Base-by-base conservation (phyloP, 2,329 filamentous ascomycete species). In the Neofusicoccum laricinum region DNA sequence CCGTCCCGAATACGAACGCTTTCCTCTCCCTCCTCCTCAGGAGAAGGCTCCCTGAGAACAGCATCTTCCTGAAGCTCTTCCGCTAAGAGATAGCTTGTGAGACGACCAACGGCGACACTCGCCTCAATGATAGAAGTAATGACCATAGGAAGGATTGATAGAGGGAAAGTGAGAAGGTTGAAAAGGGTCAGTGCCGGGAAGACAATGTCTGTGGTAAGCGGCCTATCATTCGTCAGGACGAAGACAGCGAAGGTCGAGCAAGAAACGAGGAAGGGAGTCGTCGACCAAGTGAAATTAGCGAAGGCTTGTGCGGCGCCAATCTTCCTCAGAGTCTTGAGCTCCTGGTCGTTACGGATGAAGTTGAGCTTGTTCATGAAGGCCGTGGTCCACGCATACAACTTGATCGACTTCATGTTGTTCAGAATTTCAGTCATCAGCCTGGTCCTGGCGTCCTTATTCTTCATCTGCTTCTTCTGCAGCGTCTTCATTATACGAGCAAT, bases 321-420 rank as follows among this genome's bases (percentile, higher is more conserved):
- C 79, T 94, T 97, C 67, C 95, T 90, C 64, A 99, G 84, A 30
- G 96, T 99, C 81, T 95, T 95, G 63, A 99, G 82, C 78, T 99
- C 95, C 71, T 92, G 87, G 72, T 99, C 95, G 78, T 99, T 99
- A 78, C 95, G 88, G 66, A 99, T 93, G 76, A 91, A 91, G 79
- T 95, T 98, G 65, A 99, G 87, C 79, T 96, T 97, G 78, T 93
- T 95, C 89, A 97, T 97, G 75, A 99, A 99, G 14, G 95, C 94
- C 34, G 89, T 90, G 36, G 93, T 94, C 95, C 95, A 99, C 34
- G 95, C 95, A 76, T 97, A 99, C 19, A 99, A 86, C 81, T 99
- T 99, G 82, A 99, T 84, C 75, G 93, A 96, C 82, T 99, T 99
- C 91, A 99, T 99, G 79, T 98, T 98, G 83, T 96, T 97, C 73